phyloP scores from a whole-genome alignment of 2,329 filamentous ascomycete genomes.

The Calonectria pseudoturangicola region DNA sequence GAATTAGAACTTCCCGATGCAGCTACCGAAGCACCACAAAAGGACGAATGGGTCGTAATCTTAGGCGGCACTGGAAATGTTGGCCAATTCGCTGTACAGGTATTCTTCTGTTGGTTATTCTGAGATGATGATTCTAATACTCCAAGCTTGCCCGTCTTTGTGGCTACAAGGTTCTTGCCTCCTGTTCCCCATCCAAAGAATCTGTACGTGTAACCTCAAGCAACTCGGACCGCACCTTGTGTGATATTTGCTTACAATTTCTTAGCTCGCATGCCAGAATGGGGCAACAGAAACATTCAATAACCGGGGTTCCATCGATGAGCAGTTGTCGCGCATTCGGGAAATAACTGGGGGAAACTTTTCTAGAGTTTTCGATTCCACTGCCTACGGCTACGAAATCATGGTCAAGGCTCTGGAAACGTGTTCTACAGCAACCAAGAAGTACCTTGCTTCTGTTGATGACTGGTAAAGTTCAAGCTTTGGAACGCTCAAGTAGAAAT shows the following conservation, averaged over 20 bases:
- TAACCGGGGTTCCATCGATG: constrained; percentile 52
- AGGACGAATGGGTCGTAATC: constrained; percentile 61
- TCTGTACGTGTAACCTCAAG: constrained; percentile 42
- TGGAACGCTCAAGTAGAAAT: too few relatives aligned
- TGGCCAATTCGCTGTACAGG: constrained; percentile 59
- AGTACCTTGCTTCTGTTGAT: constrained; percentile 59
- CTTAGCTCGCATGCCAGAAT: constrained; percentile 52
- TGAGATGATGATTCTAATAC: not conserved
- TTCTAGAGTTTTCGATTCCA: constrained; percentile 59
- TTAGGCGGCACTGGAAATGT: constrained; percentile 60
- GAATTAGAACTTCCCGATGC: constrained; percentile 51
- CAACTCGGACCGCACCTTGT: too few relatives aligned
- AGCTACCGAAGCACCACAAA: constrained; percentile 37
- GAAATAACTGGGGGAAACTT: constrained; percentile 59
- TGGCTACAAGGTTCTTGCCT: constrained; percentile 61
- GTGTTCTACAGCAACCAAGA: constrained; percentile 49
- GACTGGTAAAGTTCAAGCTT: constrained; percentile 54
- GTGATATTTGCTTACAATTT: not conserved
- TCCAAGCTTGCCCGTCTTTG: constrained; percentile 58
- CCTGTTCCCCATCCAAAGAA: constrained; percentile 58
- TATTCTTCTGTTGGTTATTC: not conserved
- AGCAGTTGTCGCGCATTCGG: constrained; percentile 58
- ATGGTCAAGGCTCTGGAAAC: constrained; percentile 56
- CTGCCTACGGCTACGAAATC: constrained; percentile 53
- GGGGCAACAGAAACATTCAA: constrained; percentile 60